Percentiles rank a stretch among this genome's conserved stretches.
Conservation (phyloP, 352 stramenopile genomes). For the Blastocystis sp. region DNA sequence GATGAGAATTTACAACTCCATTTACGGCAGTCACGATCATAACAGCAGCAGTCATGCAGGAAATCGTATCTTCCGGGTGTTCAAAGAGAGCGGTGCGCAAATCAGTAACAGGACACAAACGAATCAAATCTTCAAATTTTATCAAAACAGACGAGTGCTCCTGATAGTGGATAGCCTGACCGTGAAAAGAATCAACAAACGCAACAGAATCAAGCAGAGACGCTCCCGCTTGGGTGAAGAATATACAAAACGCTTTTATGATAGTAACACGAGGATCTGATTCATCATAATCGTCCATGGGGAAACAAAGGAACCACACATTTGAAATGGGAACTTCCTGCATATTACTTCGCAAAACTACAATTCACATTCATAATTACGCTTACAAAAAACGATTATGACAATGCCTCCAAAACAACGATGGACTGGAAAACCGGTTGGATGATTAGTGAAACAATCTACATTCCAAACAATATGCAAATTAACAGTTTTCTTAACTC, state of each 20-base stretch:
- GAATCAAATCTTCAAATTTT: neutral
- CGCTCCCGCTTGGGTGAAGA: neutral
- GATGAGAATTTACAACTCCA: constrained; percentile 54
- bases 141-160: constrained; percentile 41
- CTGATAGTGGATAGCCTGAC: constrained; percentile 24
- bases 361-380: neutral
- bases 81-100: constrained; percentile 47
- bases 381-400: neutral
- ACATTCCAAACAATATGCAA: no score
- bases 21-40: constrained; percentile 56
- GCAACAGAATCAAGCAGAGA: constrained; percentile 12
- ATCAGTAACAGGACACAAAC: constrained; percentile 35
- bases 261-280: constrained; percentile 50
- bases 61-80: constrained; percentile 58
- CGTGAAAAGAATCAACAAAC: neutral
- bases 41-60: constrained; percentile 43
- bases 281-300: constrained; percentile 55
- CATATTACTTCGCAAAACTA: neutral
- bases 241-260: constrained; percentile 59
- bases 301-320: constrained; percentile 58
- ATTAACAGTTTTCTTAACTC: no score
- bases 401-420: neutral
- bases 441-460: no score
- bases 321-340: constrained; percentile 52
- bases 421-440: neutral